These are phyloP conservation scores for Lachnellula subtilissima DNA, from an alignment of 2,329 filamentous ascomycete species.

Conservation along the genomic window DNA sequence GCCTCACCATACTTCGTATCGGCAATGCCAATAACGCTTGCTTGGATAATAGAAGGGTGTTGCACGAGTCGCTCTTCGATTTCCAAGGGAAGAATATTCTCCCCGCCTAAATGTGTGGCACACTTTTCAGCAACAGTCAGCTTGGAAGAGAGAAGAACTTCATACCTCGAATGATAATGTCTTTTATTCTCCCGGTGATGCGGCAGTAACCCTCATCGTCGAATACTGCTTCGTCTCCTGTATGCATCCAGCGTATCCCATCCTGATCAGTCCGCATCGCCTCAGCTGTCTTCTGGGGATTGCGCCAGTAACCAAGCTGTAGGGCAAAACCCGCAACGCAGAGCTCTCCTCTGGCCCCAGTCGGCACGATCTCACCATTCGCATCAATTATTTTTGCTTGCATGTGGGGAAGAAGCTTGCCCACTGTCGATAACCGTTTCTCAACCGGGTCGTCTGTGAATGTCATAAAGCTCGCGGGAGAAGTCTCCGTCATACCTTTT, in stretches of 20 bases:
- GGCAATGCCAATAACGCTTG: conserved; percentile 58
- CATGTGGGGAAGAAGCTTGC: conserved; percentile 70
- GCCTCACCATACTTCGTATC: conserved; percentile 54
- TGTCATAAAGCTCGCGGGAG: conserved; percentile 76
- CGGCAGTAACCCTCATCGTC: conserved; percentile 39
- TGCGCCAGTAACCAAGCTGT: conserved; percentile 61
- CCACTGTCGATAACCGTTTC: conserved; percentile 65
- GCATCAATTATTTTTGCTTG: conserved; percentile 66
- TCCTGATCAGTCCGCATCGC: conserved; percentile 28
- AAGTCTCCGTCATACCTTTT: conserved; percentile 63
- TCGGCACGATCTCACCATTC: conserved; percentile 45
- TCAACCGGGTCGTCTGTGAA: conserved; percentile 67
- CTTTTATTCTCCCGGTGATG: conserved; percentile 66
- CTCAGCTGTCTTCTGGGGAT: conserved; percentile 34
- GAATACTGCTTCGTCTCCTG: conserved; percentile 50
- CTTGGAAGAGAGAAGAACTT: background rate
- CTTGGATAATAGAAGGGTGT: conserved; percentile 50
- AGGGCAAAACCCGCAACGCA: conserved; percentile 57
- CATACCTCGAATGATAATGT: conserved; percentile 62
- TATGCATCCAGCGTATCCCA: conserved; percentile 43
- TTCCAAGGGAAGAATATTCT: conserved; percentile 60
- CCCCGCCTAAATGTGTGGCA: conserved; percentile 37
- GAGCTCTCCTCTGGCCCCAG: conserved; percentile 56
- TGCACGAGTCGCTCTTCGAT: conserved; percentile 64
- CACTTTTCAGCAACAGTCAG: background rate